Evolutionary conservation across 1,139 yeast genomes (phyloP).

Genomic region (Yamadazyma siamensis): DNA sequence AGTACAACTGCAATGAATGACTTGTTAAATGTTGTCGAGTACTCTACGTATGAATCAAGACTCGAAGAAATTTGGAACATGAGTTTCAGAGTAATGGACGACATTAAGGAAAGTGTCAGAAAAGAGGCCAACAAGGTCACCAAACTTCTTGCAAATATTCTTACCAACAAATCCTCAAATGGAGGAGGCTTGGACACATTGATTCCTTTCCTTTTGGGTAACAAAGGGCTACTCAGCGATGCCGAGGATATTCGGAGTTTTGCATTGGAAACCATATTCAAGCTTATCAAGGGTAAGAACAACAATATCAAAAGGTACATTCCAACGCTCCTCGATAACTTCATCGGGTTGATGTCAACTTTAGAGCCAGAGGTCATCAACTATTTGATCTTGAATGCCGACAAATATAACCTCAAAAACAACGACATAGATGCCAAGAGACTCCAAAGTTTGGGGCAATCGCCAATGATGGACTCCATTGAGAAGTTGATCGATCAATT

Average conservation of each 20-base stretch:
- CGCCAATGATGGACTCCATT: conserved; percentile 88
- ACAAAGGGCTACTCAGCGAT: conserved; percentile 75
- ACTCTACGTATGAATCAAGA: conserved; percentile 49
- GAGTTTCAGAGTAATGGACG: conserved; percentile 90
- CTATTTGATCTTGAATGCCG: conserved; percentile 83
- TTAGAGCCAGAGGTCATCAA: conserved; percentile 90
- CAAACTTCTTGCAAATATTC: conserved; percentile 58
- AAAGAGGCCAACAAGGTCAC: conserved; percentile 74
- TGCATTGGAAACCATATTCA: conserved; percentile 70
- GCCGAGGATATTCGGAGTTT: conserved; percentile 81
- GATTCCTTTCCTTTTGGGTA: conserved; percentile 78
- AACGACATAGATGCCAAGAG: conserved; percentile 77
- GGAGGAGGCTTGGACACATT: conserved; percentile 52
- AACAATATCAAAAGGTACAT: conserved; percentile 63
- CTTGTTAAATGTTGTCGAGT: conserved; percentile 58
- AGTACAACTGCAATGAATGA: conserved; percentile 74
- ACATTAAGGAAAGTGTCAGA: conserved; percentile 90
- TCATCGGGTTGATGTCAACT: conserved; percentile 73
- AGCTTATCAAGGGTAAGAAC: conserved; percentile 63
- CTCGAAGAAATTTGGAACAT: conserved; percentile 78
- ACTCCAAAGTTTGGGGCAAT: conserved; percentile 66
- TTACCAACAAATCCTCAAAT: conserved; percentile 51
- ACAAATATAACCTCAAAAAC: conserved; percentile 71
- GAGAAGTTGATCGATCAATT: conserved; percentile 63
- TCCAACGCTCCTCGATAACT: conserved; percentile 65